These are phyloP conservation scores for Primulina tabacum DNA, from an alignment of 257 asterid species.

Conservation along the genomic window DNA sequence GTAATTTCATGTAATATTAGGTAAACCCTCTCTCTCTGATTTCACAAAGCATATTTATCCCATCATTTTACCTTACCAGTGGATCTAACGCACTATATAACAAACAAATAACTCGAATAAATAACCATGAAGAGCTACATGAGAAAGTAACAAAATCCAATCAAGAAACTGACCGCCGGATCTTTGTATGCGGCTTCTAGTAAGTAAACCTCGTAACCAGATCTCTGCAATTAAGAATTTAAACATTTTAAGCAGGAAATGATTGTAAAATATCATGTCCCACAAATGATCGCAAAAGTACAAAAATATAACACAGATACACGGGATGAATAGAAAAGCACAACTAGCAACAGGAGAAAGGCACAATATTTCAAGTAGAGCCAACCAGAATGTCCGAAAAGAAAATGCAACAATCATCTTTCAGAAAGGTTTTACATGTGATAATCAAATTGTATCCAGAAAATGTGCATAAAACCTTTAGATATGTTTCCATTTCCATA, in stretches of 20 bases:
- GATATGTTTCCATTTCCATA: constrained; percentile 1
- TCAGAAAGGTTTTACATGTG: constrained; percentile 17
- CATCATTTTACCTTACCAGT: background rate
- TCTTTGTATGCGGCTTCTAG: constrained; percentile 95
- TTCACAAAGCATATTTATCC: constrained; percentile 5
- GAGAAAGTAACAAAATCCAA: constrained; percentile 12
- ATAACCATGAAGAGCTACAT: constrained; percentile 16
- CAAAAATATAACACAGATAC: constrained; percentile 18
- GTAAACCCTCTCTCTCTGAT: constrained; percentile 1
- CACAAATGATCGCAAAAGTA: constrained; percentile 16
- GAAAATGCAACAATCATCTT: background rate
- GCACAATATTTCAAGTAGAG: constrained; percentile 9
- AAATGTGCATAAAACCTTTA: background rate
- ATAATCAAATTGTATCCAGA: background rate
- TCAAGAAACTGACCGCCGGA: constrained; percentile 66
- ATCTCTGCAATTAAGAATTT: constrained; percentile 66
- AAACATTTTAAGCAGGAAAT: constrained; percentile 23
- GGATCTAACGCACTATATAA: constrained; percentile 4
- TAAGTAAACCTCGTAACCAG: constrained; percentile 93
- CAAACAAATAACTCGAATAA: background rate
- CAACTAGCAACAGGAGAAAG: constrained; percentile 27
- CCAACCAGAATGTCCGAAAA: background rate
- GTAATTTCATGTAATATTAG: constrained; percentile 14
- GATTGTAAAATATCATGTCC: constrained; percentile 19
- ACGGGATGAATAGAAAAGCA: constrained; percentile 5